Base-by-base conservation (phyloP, 805 yeast species). In the Hanseniaspora mollemarum region DNA sequence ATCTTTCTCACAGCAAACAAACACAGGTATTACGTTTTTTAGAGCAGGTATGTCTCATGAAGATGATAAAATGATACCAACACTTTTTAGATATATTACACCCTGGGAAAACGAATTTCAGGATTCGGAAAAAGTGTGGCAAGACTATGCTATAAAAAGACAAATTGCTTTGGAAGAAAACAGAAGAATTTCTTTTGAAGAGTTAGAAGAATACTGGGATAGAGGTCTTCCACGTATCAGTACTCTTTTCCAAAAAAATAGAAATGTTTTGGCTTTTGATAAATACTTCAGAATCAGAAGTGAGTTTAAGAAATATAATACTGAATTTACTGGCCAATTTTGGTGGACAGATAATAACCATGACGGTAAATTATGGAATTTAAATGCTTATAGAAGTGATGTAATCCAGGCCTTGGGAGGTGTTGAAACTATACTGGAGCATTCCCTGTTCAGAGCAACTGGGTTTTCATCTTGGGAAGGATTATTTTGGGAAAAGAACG, bases 401-500 rank as follows among this genome's bases (percentile, higher is more conserved):
- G 96, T 92, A 2, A 88, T 92, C 41, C 96, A 92, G 65, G 95
- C 97, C 0, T 72, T 92, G 3, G 99, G 99, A 43, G 99, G 99
- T 46, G 84, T 92, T 53, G 96, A 90, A 60, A 87, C 97, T 0
- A 92, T 92, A 61, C 66, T 92, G 54, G 97, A 90, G 60, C 99
- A 92, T 59, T 87, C 97, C 0, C 67, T 92, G 42, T 92, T 92
- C 71, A 87, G 84, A 62, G 99, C 94, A 12, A 92, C 99, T 1
- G 99, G 98, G 0, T 92, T 92, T 61, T 94, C 84, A 58, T 84
- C 94, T 8, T 92, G 98, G 98, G 99, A 92, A 68, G 97, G 98
- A 4, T 70, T 92, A 24, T 92, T 92, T 66, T 92, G 99, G 99
- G 98, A 92, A 62, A 88, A 88, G 62, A 94, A 94, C 0, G 81